Conservation (phyloP, 1,284 basidiomycete genomes). For the Ganoderma leucocontextum region DNA sequence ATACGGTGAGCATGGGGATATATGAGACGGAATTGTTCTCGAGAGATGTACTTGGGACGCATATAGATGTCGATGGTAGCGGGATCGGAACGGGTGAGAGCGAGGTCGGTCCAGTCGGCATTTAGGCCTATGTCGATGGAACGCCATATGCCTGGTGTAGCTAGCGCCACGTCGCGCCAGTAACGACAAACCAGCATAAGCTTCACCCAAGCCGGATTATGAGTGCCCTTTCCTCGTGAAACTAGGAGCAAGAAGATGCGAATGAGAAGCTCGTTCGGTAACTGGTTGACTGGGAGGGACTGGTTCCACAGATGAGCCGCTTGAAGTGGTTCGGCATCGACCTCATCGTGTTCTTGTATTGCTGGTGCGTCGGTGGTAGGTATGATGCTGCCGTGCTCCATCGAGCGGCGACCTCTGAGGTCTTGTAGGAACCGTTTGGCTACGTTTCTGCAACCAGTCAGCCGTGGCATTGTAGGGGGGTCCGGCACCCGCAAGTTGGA, state of each 20-base stretch:
- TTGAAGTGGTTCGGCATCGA: neutral
- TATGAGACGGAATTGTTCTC: neutral
- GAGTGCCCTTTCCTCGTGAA: neutral
- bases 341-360: neutral
- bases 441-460: neutral
- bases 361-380: neutral
- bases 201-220: neutral
- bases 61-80: neutral
- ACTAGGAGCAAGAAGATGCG: neutral
- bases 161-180: constrained; percentile 1
- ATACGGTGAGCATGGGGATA: neutral
- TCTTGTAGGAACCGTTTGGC: neutral
- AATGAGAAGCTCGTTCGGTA: neutral
- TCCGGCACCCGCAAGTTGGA: neutral
- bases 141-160: neutral
- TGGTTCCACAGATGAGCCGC: neutral
- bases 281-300: neutral
- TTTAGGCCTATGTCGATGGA: neutral
- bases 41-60: neutral
- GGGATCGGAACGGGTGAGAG: neutral
- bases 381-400: neutral
- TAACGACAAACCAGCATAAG: neutral
- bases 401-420: neutral
- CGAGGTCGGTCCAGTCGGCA: neutral
- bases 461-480: neutral